Evolutionary conservation across 2,329 filamentous ascomycete genomes (phyloP).

Genomic region (Kalaharituber pfeilii): DNA sequence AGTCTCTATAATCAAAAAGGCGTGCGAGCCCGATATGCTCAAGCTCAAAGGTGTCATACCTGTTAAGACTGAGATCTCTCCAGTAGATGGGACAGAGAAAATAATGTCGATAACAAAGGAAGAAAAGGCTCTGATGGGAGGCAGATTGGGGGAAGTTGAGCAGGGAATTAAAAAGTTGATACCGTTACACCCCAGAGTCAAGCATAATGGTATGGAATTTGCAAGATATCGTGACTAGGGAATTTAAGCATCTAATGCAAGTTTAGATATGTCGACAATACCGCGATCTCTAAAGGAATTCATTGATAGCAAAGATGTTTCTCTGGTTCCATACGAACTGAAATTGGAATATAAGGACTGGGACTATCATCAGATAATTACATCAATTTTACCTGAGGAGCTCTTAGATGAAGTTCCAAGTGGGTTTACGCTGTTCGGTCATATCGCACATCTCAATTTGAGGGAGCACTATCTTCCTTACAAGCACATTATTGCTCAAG

Average conservation of each 20-base stretch:
- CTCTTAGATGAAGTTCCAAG: conserved; percentile 40
- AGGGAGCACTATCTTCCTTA: conserved; percentile 67
- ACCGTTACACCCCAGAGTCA: conserved; percentile 27
- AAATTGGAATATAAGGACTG: conserved; percentile 70
- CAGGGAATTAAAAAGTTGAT: conserved; percentile 1
- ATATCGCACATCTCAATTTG: conserved; percentile 66
- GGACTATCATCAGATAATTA: conserved; percentile 72
- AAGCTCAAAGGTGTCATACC: conserved; percentile 9
- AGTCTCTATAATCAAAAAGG: conserved; percentile 52
- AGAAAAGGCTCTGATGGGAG: background rate
- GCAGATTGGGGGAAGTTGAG: background rate
- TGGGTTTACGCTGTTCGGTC: conserved; percentile 16
- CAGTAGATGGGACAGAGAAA: conserved; percentile 40
- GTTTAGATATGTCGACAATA: conserved; percentile 54
- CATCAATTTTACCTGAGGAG: conserved; percentile 61
- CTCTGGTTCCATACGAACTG: conserved; percentile 57
- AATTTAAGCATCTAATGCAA: background rate
- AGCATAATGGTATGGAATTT: conserved; percentile 31
- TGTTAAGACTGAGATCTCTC: conserved; percentile 4
- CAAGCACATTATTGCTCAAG: conserved; percentile 67
- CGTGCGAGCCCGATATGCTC: conserved; percentile 29
- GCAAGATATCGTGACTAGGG: no score
- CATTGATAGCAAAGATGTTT: conserved; percentile 49
- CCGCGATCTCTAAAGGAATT: conserved; percentile 51
- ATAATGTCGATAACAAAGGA: conserved; percentile 33